Conservation (phyloP, 768 basidiomycete genomes). For the Trametes cinnabarina region DNA sequence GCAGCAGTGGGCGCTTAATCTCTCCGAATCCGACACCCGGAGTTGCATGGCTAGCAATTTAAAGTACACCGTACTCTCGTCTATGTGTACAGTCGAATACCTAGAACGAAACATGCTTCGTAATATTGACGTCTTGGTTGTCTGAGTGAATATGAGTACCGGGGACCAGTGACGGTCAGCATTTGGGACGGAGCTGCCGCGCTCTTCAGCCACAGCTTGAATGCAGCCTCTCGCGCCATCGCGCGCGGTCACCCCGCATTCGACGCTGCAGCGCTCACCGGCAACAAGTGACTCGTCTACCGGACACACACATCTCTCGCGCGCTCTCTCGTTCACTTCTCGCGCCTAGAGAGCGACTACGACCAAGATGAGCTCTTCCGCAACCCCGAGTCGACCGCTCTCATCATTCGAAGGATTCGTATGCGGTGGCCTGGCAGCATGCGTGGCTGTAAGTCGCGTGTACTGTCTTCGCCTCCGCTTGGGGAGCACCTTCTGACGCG, state of each 20-base stretch:
- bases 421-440: slow-evolving; percentile 89
- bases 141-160: no score
- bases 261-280: background rate
- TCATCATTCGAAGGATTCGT: slow-evolving; percentile 80
- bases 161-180: no score
- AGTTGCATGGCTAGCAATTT: no score
- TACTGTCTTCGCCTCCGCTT: slow-evolving; percentile 16
- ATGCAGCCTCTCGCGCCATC: slow-evolving; percentile 1
- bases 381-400: slow-evolving; percentile 34
- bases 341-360: background rate
- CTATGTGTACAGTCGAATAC: no score
- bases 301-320: background rate
- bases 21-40: no score
- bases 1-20: no score
- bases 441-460: slow-evolving; percentile 69
- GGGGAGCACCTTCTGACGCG: background rate
- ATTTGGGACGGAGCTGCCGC: no score
- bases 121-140: no score
- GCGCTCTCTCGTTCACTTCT: background rate
- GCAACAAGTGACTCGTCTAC: background rate
- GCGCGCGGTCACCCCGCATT: background rate
- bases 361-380: slow-evolving; percentile 9
- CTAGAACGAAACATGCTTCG: no score
- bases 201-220: no score
- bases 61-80: no score